Evolutionary conservation across 2,329 filamentous ascomycete genomes (phyloP).

Genomic region (Alternaria ventricosa): DNA sequence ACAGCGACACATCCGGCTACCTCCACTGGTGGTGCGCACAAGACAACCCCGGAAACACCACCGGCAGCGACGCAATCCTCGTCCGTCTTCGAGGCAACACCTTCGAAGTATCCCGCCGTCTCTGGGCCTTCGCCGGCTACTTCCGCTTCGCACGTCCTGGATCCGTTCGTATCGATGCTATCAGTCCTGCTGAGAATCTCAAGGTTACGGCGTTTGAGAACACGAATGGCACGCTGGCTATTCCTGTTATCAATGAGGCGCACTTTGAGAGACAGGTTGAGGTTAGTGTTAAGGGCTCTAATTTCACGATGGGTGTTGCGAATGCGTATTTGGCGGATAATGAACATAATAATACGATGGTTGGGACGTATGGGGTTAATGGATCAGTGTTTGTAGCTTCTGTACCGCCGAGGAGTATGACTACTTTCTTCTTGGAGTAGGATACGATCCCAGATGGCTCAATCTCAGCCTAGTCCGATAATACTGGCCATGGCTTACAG

Average conservation of each 20-base stretch:
- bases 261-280: slow-evolving; percentile 11
- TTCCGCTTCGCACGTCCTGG: slow-evolving; percentile 45
- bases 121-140: slow-evolving; percentile 51
- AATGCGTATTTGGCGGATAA: slow-evolving; percentile 12
- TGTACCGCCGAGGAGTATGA: slow-evolving; percentile 4
- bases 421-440: slow-evolving; percentile 12
- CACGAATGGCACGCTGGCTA: slow-evolving; percentile 32
- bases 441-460: background rate
- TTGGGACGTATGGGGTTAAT: background rate
- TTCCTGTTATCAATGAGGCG: slow-evolving; percentile 42
- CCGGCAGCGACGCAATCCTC: slow-evolving; percentile 18
- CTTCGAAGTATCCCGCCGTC: slow-evolving; percentile 36
- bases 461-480: background rate
- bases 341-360: slow-evolving; percentile 11
- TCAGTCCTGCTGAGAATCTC: slow-evolving; percentile 26
- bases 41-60: slow-evolving; percentile 36
- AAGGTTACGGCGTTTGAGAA: slow-evolving; percentile 38
- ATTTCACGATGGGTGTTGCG: background rate
- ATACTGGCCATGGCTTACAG: background rate
- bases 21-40: slow-evolving; percentile 58
- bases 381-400: background rate
- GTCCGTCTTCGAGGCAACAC: slow-evolving; percentile 35
- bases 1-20: slow-evolving; percentile 51
- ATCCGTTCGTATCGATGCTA: slow-evolving; percentile 41
- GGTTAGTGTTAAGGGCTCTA: background rate